Base-by-base conservation (phyloP, 2,329 filamentous ascomycete genomes). In the Penicillium sp. region DNA sequence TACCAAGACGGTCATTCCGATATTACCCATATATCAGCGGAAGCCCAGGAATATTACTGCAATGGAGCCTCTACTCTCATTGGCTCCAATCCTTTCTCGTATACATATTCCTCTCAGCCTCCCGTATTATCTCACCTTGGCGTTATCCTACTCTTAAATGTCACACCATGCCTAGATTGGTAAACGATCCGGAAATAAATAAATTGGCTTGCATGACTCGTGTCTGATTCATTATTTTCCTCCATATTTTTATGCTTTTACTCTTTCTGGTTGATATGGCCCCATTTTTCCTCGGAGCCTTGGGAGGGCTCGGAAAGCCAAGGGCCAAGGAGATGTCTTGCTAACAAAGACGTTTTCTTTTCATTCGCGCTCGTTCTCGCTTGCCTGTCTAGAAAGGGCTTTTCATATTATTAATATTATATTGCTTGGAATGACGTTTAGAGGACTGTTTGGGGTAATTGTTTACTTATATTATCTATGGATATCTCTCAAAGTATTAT, bases 141-240 rank as follows among this genome's bases (percentile, higher is more conserved):
- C 34, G 32, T 13, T n/a, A 17, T 32, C 28, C 22, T 24, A 6
- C 28, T 37, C 37, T 35, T 8, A 17, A 21, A 21, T 29, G 26
- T 35, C 40, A 32, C 13, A 49, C 32, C 40, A 49, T 45, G 24
- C 28, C 41, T 15, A 45, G 28, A 34, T 15, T 33, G 26, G 26
- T 33, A 12, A 15, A 6, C 19, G 17, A 37, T 21, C 41, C 43
- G 43, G 41, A 35, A 29, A 26, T 41, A 40, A 17, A 9, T n/a
- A 46, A 26, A 53, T 51, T 49, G 55, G 52, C 55, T 26, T 59
- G 47, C 56, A 60, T 56, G 49, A 54, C 55, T 59, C 57, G 55
- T 55, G 57, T 26, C 35, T 37, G 6, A 28, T 28, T 37, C 13
- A 17, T 5, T 40, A 6, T 15, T 13, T 45, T 21, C 10, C 21